phyloP scores from a whole-genome alignment of 306 rosid species.

The Vachellia collinsii region DNA sequence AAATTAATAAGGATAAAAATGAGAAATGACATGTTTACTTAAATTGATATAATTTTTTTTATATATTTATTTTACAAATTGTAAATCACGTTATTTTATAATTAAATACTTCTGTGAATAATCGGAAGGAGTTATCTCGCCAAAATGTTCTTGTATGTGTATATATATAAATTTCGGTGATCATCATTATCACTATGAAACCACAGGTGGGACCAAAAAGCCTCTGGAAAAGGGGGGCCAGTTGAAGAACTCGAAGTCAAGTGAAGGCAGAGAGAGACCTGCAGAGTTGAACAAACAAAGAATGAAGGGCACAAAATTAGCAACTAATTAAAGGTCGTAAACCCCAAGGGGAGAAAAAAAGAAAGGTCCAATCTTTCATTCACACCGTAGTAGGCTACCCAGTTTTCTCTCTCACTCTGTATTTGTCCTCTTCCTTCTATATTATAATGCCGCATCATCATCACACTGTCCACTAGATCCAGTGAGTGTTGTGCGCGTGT shows the following conservation, averaged over 20 bases:
- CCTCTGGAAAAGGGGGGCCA: neutral
- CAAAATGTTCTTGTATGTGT: too few relatives aligned
- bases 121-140: too few relatives aligned
- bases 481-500: too few relatives aligned
- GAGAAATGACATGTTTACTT: too few relatives aligned
- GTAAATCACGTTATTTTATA: too few relatives aligned
- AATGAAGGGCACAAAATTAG: neutral
- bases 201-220: neutral
- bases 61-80: too few relatives aligned
- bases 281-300: neutral
- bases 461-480: too few relatives aligned
- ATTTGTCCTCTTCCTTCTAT: neutral
- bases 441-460: neutral
- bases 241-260: neutral
- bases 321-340: neutral
- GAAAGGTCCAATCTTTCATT: neutral
- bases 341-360: neutral
- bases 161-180: too few relatives aligned
- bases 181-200: neutral
- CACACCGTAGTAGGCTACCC: neutral
- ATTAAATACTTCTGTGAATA: too few relatives aligned
- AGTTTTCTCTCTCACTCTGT: neutral
- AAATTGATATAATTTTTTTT: too few relatives aligned
- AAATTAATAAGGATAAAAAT: too few relatives aligned
- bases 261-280: neutral